Base-by-base conservation (phyloP, 2,329 filamentous ascomycete genomes). In the Penicillium concentricum region DNA sequence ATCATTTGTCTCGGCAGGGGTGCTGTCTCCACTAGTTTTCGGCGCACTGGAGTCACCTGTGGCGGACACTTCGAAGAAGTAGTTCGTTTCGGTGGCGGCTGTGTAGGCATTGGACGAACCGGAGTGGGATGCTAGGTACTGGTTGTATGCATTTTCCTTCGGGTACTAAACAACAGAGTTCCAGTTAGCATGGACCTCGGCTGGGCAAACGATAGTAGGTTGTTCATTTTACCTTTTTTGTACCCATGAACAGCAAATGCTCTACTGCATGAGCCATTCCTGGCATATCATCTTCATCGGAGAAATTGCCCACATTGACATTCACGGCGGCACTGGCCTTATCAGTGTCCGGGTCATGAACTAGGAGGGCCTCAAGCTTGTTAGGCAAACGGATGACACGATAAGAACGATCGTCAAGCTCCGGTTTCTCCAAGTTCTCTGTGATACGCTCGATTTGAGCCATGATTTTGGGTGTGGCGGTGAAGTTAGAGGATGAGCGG, bases 191-290 rank as follows among this genome's bases (percentile, higher is more conserved):
- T 35, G 41, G 18, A n/a, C 13, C 38, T 48, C 41, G 12, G 15
- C 16, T 35, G n/a, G 24, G 18, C 16, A 22, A 13, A 18, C 3
- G n/a, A 15, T 4, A 6, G 20, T 44, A 15, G 10, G 6, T 13
- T 43, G 24, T 26, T 26, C 16, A 62, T 16, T 74, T 61, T 73
- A 87, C 86, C 81, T 97, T 99, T 75, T 96, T 89, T 8, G 94
- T 99, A 48, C 94, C 94, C 94, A 99, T 97, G 79, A 99, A 99
- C 24, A 99, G 80, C 62, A 97, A 79, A 82, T 97, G 93, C 80
- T 97, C 93, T 53, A 97, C 91, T 7, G 92, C 92, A 78, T 97
- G 94, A 51, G 93, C 93, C 85, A 96, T 92, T 58, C 94, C 92
- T 15, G 91, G 92, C 85, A 97, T 92, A 67, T 92, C 90, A 63